Conservation (phyloP, 306 rosid species). For the Hylodesmum podocarpum region DNA sequence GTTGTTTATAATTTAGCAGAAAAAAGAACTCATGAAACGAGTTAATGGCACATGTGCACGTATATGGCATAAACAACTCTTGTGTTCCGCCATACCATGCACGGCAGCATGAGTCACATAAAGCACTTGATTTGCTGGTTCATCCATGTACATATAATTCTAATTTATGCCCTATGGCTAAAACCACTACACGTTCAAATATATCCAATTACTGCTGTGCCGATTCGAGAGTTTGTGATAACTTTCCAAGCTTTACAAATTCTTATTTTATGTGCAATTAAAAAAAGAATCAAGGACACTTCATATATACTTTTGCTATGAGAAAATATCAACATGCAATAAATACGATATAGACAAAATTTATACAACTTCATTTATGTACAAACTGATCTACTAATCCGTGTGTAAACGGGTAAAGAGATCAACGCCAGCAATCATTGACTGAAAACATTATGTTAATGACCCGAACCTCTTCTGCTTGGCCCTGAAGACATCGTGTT, state of each 20-base stretch:
- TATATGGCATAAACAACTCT: too few species aligned
- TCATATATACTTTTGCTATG: neutral
- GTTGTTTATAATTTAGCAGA: too few species aligned
- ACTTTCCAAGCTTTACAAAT: neutral
- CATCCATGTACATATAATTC: neutral
- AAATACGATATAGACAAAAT: conserved; percentile 30
- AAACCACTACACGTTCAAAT: too few species aligned
- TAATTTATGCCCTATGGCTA: neutral
- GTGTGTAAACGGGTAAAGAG: neutral
- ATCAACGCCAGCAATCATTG: neutral
- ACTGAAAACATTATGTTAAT: conserved; percentile 36
- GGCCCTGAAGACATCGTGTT: conserved; percentile 80
- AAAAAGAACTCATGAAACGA: too few species aligned
- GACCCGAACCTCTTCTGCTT: conserved; percentile 82
- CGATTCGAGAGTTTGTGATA: neutral
- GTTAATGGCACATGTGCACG: neutral
- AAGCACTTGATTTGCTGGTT: neutral
- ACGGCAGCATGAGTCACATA: neutral
- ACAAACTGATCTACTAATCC: conserved; percentile 26
- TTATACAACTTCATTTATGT: conserved; percentile 33
- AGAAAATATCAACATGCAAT: conserved; percentile 8
- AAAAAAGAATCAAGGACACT: neutral
- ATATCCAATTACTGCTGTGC: neutral
- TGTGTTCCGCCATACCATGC: neutral
- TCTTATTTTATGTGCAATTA: neutral